Conservation (phyloP, 148 eudicot genomes). For the Fagopyrum tataricum region DNA sequence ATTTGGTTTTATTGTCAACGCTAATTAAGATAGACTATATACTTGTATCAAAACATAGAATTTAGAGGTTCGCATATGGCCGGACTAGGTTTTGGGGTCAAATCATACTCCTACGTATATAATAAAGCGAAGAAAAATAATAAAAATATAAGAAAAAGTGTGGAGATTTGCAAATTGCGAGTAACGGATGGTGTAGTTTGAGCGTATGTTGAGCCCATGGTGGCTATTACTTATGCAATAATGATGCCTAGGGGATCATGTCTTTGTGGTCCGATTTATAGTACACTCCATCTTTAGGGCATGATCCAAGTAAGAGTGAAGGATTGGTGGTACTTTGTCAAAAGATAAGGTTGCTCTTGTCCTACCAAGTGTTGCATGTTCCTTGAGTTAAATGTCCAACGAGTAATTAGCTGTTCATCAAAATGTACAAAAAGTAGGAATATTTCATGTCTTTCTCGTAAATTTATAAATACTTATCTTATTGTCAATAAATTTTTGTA, state of each 20-base stretch:
- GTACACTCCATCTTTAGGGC: slow-evolving; percentile 1
- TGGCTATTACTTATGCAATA: neutral
- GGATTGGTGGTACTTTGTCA: neutral
- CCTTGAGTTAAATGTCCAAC: neutral
- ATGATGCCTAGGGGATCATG: neutral
- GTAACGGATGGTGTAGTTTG: neutral
- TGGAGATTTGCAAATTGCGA: too few relatives aligned
- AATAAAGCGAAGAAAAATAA: too few relatives aligned
- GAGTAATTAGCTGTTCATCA: neutral
- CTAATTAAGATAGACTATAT: too few relatives aligned
- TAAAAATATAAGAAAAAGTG: too few relatives aligned
- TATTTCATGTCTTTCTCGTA: too few relatives aligned
- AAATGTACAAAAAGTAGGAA: neutral
- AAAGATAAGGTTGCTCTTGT: neutral
- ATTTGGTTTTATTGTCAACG: too few relatives aligned
- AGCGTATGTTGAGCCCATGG: neutral
- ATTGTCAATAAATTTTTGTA: too few relatives aligned
- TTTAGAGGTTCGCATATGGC: too few relatives aligned
- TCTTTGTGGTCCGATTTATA: neutral
- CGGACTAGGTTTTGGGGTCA: too few relatives aligned
- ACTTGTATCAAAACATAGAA: too few relatives aligned
- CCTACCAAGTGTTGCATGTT: neutral
- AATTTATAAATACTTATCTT: too few relatives aligned
- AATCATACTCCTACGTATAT: too few relatives aligned
- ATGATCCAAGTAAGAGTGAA: neutral